Conservation (phyloP, 768 basidiomycete species). For the Boletus rubescentipes region DNA sequence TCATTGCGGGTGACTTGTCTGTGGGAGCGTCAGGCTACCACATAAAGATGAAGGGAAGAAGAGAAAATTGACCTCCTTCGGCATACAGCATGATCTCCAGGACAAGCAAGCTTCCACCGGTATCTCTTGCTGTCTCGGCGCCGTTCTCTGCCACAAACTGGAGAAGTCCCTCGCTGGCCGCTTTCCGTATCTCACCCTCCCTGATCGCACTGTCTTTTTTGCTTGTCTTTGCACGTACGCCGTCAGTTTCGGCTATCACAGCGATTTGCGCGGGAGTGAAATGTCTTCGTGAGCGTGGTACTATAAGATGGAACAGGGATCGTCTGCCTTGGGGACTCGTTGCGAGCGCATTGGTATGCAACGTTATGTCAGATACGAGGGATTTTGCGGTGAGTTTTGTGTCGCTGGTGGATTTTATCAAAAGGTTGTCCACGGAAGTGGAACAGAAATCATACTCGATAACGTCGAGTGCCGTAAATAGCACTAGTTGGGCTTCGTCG, state of each 20-base stretch:
- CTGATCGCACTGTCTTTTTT: constrained; percentile 73
- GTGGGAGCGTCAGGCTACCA: neutral
- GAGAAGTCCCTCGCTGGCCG: constrained; percentile 75
- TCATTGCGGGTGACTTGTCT: constrained; percentile 72
- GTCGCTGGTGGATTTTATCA: constrained; percentile 52
- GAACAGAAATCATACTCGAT: constrained; percentile 62
- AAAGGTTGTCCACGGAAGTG: neutral
- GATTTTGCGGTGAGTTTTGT: constrained; percentile 87
- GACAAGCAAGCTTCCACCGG: constrained; percentile 77
- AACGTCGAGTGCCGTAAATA: constrained; percentile 88
- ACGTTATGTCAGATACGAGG: constrained; percentile 67
- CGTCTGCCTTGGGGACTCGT: constrained; percentile 73
- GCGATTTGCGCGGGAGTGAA: constrained; percentile 82
- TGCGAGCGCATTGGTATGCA: constrained; percentile 56
- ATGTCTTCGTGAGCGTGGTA: constrained; percentile 80
- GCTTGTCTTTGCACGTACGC: constrained; percentile 66
- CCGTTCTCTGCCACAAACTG: constrained; percentile 65
- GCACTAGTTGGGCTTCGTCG: constrained; percentile 85
- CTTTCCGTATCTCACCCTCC: constrained; percentile 66
- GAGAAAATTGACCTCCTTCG: constrained; percentile 65
- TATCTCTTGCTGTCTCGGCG: constrained; percentile 62
- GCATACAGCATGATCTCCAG: constrained; percentile 83
- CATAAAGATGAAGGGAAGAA: constrained; percentile 7
- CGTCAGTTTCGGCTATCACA: constrained; percentile 72
- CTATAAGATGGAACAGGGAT: constrained; percentile 77